A percentile compares a stretch with the other conserved stretches of the same genome.
These are phyloP conservation scores for Fraxinus cuspidata DNA, from an alignment of 257 asterid genomes.

Conservation along the genomic window DNA sequence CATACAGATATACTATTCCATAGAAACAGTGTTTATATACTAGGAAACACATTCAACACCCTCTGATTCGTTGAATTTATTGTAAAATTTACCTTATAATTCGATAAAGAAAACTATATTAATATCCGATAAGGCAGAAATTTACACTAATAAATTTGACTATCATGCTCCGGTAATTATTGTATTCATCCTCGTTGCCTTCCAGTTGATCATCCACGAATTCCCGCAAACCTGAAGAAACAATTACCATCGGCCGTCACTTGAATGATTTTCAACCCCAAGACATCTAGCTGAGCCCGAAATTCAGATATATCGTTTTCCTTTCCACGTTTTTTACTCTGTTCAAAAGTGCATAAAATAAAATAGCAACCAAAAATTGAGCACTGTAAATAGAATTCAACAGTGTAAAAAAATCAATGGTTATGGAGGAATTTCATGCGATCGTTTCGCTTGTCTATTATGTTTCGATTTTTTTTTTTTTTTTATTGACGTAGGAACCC, in stretches of 20 bases:
- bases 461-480: too few relatives aligned
- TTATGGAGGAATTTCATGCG: conserved; percentile 41
- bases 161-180: conserved; percentile 74
- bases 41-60: conserved; percentile 1
- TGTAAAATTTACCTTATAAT: conserved; percentile 37
- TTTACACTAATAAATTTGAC: conserved; percentile 53
- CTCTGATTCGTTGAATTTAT: background rate
- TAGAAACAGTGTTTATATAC: conserved; percentile 10
- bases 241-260: conserved; percentile 95
- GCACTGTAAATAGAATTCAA: background rate
- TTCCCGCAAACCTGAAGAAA: conserved; percentile 74
- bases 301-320: conserved; percentile 66
- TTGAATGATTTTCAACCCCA: conserved; percentile 73
- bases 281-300: conserved; percentile 42
- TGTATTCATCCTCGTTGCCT: conserved; percentile 79
- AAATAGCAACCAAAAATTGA: conserved; percentile 9
- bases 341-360: conserved; percentile 30
- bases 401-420: conserved; percentile 1
- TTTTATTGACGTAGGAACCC: too few relatives aligned
- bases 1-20: background rate
- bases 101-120: background rate
- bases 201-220: conserved; percentile 85
- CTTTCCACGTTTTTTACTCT: conserved; percentile 67
- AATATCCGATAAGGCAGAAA: background rate
- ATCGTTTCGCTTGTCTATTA: conserved; percentile 42